Base-by-base conservation (phyloP, 768 basidiomycete genomes). In the Boletus coccyginus region DNA sequence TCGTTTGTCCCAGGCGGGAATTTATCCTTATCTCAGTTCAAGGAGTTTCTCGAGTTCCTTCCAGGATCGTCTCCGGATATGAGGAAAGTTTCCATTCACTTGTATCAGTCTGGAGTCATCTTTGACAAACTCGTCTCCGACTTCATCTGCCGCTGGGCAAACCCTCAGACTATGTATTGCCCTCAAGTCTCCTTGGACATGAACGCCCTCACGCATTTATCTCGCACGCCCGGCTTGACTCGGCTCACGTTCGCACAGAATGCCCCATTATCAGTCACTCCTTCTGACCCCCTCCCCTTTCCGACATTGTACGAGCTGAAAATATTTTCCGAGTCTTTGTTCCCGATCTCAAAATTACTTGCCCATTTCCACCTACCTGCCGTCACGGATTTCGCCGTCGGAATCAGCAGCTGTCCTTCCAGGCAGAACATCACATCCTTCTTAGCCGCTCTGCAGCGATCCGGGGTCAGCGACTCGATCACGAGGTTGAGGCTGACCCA, bases 71-170 rank as follows among this genome's bases (percentile, higher is more conserved):
- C 41, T 38, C 27, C 40, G 10, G 31, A 46, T 24, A 38, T 53
- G n/a, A 46, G n/a, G n/a, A 13, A 24, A 10, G 38, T 53, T 17
- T 32, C 45, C 14, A 40, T 53, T 17, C 36, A 29, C 16, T 19
- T 46, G 7, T 38, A 53, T 31, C 39, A 46, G 24, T 29, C 52
- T 17, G 52, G 21, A 29, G 44, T 5, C 29, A 21, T 19, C 29
- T 19, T 31, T 19, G 44, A 45, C 38, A 17, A 16, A 46, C 36
- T 53, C 29, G 36, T 46, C 52, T 59, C 51, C 2, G 10, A 33
- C 11, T 42, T 24, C 36, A 17, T 62, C 19, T 38, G 52, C 32
- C 41, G 48, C n/a, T 58, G 57, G 61, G 36, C 52, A 7, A 40
- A 53, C 17, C 48, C 59, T 17, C 45, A 46, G n/a, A 31, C 1